Percentiles rank a stretch among this genome's conserved stretches.
phyloP scores from a whole-genome alignment of 371 early-diverging fungal species.

The Nematocida sp. region DNA sequence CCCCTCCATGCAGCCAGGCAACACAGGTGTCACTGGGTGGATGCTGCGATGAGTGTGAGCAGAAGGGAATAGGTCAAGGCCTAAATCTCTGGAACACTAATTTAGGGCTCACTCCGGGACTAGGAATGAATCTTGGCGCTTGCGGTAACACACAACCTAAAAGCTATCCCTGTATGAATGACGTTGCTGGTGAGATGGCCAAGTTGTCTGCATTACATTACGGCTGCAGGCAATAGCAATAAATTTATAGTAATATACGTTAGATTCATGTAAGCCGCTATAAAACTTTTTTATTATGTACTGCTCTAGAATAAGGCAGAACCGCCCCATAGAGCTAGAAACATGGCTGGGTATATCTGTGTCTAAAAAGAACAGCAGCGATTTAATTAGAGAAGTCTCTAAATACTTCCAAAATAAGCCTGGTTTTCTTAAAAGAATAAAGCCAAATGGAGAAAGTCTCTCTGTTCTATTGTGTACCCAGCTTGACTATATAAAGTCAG shows the following conservation, averaged over 20 bases:
- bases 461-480: conserved; percentile 17
- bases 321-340: not conserved
- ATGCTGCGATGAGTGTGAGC: not conserved
- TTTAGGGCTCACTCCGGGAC: not conserved
- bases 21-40: conserved; percentile 4
- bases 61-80: not conserved
- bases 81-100: not conserved
- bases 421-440: conserved; percentile 30
- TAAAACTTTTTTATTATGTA: conserved; percentile 4
- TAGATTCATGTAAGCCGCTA: not conserved
- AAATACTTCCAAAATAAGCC: conserved; percentile 35
- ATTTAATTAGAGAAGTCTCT: conserved; percentile 13
- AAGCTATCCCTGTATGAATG: not conserved
- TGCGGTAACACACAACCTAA: not conserved
- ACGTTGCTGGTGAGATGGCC: conserved; percentile 2
- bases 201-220: not conserved
- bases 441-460: not conserved
- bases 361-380: conserved; percentile 10
- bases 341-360: conserved; percentile 9
- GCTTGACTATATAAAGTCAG: not conserved
- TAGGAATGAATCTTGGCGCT: not conserved
- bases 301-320: not conserved
- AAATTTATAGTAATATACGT: not conserved
- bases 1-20: not conserved
- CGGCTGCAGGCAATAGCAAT: not conserved